Evolutionary conservation across 176 grass and related monocot genomes (phyloP).

Genomic region (Themeda triandra): DNA sequence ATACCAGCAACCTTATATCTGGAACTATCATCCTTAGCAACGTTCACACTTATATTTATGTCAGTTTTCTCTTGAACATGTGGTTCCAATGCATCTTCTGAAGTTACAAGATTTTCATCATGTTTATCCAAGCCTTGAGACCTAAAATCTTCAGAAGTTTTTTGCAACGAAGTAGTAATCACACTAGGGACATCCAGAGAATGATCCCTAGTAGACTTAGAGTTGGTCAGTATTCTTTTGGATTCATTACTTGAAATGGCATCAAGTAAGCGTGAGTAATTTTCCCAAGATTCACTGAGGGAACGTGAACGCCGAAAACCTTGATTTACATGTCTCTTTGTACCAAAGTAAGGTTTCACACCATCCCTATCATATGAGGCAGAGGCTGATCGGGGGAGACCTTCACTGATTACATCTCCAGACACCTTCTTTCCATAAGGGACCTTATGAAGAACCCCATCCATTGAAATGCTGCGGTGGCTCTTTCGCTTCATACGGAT

Average conservation of each 20-base stretch:
- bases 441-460: constrained; percentile 81
- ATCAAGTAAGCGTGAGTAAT: constrained; percentile 68
- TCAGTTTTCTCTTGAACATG: background rate
- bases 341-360: constrained; percentile 25
- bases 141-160: constrained; percentile 14
- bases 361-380: constrained; percentile 51
- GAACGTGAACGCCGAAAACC: constrained; percentile 66
- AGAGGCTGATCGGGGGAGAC: constrained; percentile 62
- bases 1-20: background rate
- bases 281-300: constrained; percentile 71
- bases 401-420: constrained; percentile 35
- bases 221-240: constrained; percentile 38
- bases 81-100: constrained; percentile 17
- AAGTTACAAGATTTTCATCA: constrained; percentile 32
- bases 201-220: constrained; percentile 44
- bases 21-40: background rate
- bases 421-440: constrained; percentile 71
- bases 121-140: constrained; percentile 22
- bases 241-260: constrained; percentile 56
- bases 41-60: background rate
- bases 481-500: constrained; percentile 41
- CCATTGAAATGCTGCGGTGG: constrained; percentile 85
- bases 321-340: constrained; percentile 34
- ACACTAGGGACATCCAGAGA: constrained; percentile 26
- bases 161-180: constrained; percentile 1